Evolutionary conservation across 441 rosid species (phyloP), one percentile per base, ranked within the genome.

Genomic region (Dalechampia spathulata): DNA sequence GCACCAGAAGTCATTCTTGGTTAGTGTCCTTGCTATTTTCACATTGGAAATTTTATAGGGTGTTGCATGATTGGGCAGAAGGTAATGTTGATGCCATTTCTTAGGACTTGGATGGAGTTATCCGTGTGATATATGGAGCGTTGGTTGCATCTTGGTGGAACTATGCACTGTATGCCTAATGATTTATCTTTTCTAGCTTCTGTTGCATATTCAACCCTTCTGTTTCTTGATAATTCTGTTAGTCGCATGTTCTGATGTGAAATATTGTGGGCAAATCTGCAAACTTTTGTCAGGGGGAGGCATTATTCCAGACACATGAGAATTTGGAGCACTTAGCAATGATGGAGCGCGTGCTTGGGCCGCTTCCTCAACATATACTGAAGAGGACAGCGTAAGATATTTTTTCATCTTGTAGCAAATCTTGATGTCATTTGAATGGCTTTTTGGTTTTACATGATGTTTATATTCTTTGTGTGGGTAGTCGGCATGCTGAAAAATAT

Each of bases 1-100:
- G 96, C 96, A 4, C 96, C 95, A 0, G 96, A 89, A 71, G 96
- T 89, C 44, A 86, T 89, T 56, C 80, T 89, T 52, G 96, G 96
- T 83, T 71, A 25, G 69, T 39, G 16, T 14, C 9, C 1, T 15
- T 9, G 14, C 7, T 7, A 12, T 17, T 21, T 2, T 1, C 0
- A 0, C 4, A 3, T 12, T 19, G 6, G 20, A 10, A 13, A 38
- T 4, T 36, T 13, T 10, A 6, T 6, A 5, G 21, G 1, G 7
- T n/a, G 28, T 12, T 39, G 7, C n/a, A 30, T 44, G 12, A 8
- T 4, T 27, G 16, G 11, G 36, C 13, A 39, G 7, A n/a, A 4
- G 9, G 12, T 15, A 5, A 42, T n/a, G 14, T 32, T 9, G 7
- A 21, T 57, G 20, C 5, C 2, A 23, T 45, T 26, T 51, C 51